Base-by-base conservation (phyloP, 257 asterid species). In the Galeopsis tetrahit region DNA sequence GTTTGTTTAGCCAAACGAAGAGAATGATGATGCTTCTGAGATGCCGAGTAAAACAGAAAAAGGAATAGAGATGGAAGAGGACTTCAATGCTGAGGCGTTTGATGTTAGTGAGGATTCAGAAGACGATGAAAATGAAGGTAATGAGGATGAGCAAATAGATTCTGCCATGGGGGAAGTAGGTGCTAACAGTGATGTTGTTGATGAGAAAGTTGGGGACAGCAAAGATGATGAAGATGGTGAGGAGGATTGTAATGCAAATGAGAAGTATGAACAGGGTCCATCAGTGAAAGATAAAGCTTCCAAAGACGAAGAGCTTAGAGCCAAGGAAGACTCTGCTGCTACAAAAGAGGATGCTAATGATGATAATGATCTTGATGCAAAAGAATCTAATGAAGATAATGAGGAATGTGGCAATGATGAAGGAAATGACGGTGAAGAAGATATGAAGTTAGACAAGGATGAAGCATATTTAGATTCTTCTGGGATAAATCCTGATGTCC, bases 11-110 rank as follows among this genome's bases (percentile, higher is more conserved):
- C 78, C 80, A 6, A 77, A 84, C 60, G 90, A 88, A 73, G 90
- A 89, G 77, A 80, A 55, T 46, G 83, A 82, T 73, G 78, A 79
- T 43, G 53, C n/a, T n/a, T 64, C 83, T 72, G 90, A 89, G 59
- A 76, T 78, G 84, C 91, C 92, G 0, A 79, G 81, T 84, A 85
- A 81, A 82, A 78, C 72, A 68, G 97, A 88, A 21, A 92, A 88
- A 75, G 99, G 99, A 51, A 77, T 95, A 68, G 99, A 95, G 89
- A 90, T 95, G 98, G 99, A 88, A 61, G 84, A 95, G 78, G 99
- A 95, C 73, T 88, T 95, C 57, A 75, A 67, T 48, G 98, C 81
- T 69, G 89, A 84, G 62, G 78, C 86, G 10, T 79, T 71, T 70
- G 90, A 95, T 74, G 86, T 90, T 48, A 90, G 97, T 72, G 97